phyloP scores from a whole-genome alignment of 306 rosid species.

The Quercus alba region DNA sequence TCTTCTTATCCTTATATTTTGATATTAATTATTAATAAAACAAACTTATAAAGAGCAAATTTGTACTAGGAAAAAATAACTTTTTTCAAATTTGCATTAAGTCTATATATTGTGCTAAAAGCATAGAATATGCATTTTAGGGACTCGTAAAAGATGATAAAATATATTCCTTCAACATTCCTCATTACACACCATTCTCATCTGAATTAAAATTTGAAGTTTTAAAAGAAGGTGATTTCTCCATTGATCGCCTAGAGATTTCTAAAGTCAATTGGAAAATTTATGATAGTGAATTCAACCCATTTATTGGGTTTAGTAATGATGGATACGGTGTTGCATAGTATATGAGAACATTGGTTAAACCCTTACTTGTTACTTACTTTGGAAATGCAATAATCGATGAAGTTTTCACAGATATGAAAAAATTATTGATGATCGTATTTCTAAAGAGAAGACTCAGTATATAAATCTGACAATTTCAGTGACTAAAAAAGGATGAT shows the following conservation, averaged over 20 bases:
- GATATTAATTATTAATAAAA: too few species aligned
- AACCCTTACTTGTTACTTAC: constrained; percentile 37
- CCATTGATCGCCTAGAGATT: constrained; percentile 18
- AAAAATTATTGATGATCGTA: constrained; percentile 20
- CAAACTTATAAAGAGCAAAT: too few species aligned
- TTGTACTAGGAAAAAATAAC: background rate
- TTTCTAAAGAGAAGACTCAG: constrained; percentile 37
- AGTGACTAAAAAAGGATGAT: background rate
- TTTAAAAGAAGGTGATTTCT: constrained; percentile 44
- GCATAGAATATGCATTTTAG: background rate
- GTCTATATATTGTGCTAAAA: background rate
- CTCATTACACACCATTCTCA: constrained; percentile 44
- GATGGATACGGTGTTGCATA: constrained; percentile 30
- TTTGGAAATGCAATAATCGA: constrained; percentile 45
- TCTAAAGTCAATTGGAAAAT: constrained; percentile 32
- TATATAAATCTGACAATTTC: constrained; percentile 19
- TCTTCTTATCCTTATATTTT: too few species aligned
- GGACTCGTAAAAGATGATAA: constrained; percentile 41
- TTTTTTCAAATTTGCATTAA: background rate
- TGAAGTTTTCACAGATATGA: constrained; percentile 20
- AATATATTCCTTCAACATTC: constrained; percentile 47
- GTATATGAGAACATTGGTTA: constrained; percentile 41
- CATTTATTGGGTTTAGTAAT: background rate
- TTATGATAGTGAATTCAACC: constrained; percentile 1
- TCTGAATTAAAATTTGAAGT: constrained; percentile 42